Evolutionary conservation across 208 protist species (phyloP).

Genomic region (Acanthamoeba culbertsoni): DNA sequence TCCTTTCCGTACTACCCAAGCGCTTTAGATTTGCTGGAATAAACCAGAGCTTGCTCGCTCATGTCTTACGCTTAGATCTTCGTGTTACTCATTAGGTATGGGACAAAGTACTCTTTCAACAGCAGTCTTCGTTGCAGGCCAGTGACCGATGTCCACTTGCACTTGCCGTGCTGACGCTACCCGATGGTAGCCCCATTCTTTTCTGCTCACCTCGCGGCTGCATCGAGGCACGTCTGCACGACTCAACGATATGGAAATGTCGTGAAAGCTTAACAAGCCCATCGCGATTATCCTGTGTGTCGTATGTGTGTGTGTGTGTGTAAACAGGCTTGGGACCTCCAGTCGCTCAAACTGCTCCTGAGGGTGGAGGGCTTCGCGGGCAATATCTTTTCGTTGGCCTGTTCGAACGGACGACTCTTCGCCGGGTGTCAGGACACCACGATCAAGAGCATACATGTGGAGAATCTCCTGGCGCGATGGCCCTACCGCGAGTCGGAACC

Average conservation of each 20-base stretch:
- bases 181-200: neutral
- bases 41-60: neutral
- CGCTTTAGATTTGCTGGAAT: neutral
- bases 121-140: neutral
- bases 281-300: too few relatives aligned
- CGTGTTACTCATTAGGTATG: neutral
- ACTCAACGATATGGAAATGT: neutral
- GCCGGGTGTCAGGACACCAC: constrained; percentile 38
- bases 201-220: neutral
- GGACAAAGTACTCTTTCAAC: neutral
- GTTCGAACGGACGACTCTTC: neutral
- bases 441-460: constrained; percentile 31
- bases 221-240: neutral
- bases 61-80: neutral
- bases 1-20: neutral
- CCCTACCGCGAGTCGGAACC: neutral
- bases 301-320: too few relatives aligned
- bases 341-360: neutral
- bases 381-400: constrained; percentile 6
- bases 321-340: neutral
- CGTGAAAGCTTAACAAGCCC: neutral
- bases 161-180: neutral
- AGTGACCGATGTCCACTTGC: neutral
- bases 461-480: neutral
- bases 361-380: neutral